These are phyloP conservation scores for Lithocarpus polystachyus DNA, from an alignment of 306 rosid genomes.

Conservation along the genomic window DNA sequence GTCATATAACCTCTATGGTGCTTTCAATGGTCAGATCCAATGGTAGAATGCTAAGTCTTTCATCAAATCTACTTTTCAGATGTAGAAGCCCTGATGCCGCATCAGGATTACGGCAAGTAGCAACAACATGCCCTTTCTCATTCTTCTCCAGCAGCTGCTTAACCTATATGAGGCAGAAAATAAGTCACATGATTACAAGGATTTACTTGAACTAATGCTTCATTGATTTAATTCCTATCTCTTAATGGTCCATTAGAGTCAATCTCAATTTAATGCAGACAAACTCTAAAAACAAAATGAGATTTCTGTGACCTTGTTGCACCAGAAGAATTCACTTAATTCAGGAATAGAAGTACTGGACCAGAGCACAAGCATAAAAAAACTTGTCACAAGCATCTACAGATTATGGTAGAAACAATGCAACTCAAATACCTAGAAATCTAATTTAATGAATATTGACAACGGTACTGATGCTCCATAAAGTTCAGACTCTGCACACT, in stretches of 20 bases:
- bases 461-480: not conserved
- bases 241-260: not conserved
- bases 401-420: not conserved
- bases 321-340: not conserved
- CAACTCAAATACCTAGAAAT: not conserved
- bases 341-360: not conserved
- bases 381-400: not conserved
- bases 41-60: slow-evolving; percentile 56
- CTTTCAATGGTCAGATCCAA: slow-evolving; percentile 78
- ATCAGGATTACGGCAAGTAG: slow-evolving; percentile 82
- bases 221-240: not conserved
- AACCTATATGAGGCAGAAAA: slow-evolving; percentile 47
- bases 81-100: slow-evolving; percentile 57
- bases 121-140: slow-evolving; percentile 75
- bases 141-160: slow-evolving; percentile 71
- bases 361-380: not conserved
- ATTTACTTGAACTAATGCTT: not conserved
- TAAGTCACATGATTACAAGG: slow-evolving; percentile 9
- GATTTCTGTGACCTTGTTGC: not conserved
- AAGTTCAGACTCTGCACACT: not conserved
- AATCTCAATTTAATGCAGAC: not conserved
- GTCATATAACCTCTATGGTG: slow-evolving; percentile 69
- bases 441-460: not conserved
- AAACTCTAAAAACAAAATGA: not conserved
- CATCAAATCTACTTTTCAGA: slow-evolving; percentile 56